Conservation (phyloP, 2,329 filamentous ascomycete genomes). For the Dactylellina leptospora region DNA sequence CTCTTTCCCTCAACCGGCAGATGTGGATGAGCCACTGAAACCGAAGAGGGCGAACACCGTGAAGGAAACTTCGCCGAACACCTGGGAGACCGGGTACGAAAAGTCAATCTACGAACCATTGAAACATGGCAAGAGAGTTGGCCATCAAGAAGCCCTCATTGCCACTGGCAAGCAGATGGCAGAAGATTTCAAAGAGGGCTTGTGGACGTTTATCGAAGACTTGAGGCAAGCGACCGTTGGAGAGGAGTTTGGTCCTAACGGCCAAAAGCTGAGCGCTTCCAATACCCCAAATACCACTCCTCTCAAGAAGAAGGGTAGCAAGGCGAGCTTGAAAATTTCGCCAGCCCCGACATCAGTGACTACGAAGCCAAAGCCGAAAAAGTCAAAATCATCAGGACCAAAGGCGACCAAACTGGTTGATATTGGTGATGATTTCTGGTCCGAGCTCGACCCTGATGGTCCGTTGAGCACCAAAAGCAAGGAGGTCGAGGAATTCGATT, state of each 20-base stretch:
- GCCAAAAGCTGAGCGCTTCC: slow-evolving; percentile 57
- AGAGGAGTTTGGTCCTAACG: slow-evolving; percentile 78
- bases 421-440: slow-evolving; percentile 64
- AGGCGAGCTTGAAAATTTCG: slow-evolving; percentile 57
- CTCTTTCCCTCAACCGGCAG: slow-evolving; percentile 56
- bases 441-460: slow-evolving; percentile 65
- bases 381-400: slow-evolving; percentile 59
- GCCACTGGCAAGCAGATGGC: slow-evolving; percentile 78
- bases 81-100: slow-evolving; percentile 44
- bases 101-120: slow-evolving; percentile 42
- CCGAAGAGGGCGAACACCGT: slow-evolving; percentile 50
- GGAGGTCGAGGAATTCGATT: slow-evolving; percentile 39
- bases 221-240: slow-evolving; percentile 94
- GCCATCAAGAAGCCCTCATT: slow-evolving; percentile 64
- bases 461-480: slow-evolving; percentile 55
- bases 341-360: slow-evolving; percentile 48
- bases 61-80: slow-evolving; percentile 31
- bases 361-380: slow-evolving; percentile 56
- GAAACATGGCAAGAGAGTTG: slow-evolving; percentile 24
- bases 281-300: slow-evolving; percentile 45
- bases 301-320: slow-evolving; percentile 60
- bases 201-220: slow-evolving; percentile 96
- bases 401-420: slow-evolving; percentile 62
- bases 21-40: slow-evolving; percentile 53
- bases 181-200: slow-evolving; percentile 84